These are phyloP conservation scores for Pseudisothecium myosuroides DNA, from an alignment of 225 moss, liverwort and hornwort genomes.

Conservation along the genomic window DNA sequence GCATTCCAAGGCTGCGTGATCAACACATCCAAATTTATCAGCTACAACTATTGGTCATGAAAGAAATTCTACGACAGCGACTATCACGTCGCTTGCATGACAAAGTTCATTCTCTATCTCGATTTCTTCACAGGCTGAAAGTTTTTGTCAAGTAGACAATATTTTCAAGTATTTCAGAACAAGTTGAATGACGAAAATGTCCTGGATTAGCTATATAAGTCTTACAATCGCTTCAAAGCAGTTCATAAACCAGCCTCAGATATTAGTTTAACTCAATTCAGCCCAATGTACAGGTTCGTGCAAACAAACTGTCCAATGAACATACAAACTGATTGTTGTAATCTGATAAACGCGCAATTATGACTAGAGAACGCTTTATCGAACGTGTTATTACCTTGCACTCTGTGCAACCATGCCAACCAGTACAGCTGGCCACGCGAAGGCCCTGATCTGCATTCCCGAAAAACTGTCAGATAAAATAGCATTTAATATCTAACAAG, in stretches of 20 bases:
- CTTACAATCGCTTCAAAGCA: neutral
- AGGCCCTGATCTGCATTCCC: slow-evolving; percentile 62
- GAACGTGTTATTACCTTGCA: slow-evolving; percentile 46
- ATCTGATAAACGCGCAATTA: neutral
- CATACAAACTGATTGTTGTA: neutral
- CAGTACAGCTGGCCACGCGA: slow-evolving; percentile 89
- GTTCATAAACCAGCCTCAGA: neutral
- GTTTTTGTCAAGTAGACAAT: neutral
- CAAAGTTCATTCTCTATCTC: neutral
- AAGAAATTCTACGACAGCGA: neutral
- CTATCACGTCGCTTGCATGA: neutral
- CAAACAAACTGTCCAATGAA: neutral
- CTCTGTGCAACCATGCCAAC: slow-evolving; percentile 94
- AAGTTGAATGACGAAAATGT: neutral
- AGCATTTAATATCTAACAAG: neutral
- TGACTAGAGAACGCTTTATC: neutral
- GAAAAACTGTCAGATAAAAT: neutral
- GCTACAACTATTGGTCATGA: neutral
- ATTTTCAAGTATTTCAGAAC: neutral
- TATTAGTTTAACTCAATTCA: neutral
- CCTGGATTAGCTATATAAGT: neutral
- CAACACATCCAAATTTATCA: slow-evolving; percentile 3
- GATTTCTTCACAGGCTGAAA: neutral
- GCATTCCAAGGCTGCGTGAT: slow-evolving; percentile 81
- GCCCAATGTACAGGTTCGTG: neutral